A percentile compares a stretch with the other conserved stretches of the same genome.
phyloP scores from a whole-genome alignment of 2,329 filamentous ascomycete species.

The Teratosphaeriaceae sp. region DNA sequence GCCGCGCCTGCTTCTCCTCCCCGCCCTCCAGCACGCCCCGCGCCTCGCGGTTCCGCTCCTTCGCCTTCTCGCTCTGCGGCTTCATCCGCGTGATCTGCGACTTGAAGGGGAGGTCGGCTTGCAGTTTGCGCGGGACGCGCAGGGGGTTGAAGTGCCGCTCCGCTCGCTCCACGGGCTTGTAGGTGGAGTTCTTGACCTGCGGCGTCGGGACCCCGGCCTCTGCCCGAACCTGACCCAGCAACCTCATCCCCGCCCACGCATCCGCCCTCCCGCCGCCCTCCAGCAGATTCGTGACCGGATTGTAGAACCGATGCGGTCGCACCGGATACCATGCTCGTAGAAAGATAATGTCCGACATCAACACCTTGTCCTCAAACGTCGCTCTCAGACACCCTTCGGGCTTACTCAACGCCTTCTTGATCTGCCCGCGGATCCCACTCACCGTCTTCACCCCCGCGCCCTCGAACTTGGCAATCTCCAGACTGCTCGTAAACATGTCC shows the following conservation, averaged over 20 bases:
- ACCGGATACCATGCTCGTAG: conserved; percentile 94
- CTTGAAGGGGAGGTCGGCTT: conserved; percentile 82
- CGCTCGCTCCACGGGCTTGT: conserved; percentile 56
- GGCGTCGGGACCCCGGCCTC: conserved; percentile 71
- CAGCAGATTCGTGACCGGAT: conserved; percentile 87
- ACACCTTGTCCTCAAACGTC: conserved; percentile 97
- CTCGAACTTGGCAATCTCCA: conserved; percentile 98
- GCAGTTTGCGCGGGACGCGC: conserved; percentile 69
- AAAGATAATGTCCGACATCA: conserved; percentile 96
- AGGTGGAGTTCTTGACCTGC: conserved; percentile 74
- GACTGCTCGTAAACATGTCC: conserved; percentile 89
- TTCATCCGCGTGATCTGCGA: conserved; percentile 80
- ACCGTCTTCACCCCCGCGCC: conserved; percentile 94
- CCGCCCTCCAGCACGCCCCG: conserved; percentile 74
- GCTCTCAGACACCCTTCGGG: conserved; percentile 94
- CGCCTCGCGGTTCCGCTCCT: conserved; percentile 94
- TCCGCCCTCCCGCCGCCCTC: conserved; percentile 36
- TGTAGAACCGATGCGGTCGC: conserved; percentile 93
- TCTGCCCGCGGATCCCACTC: conserved; percentile 89
- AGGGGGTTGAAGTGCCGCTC: conserved; percentile 53
- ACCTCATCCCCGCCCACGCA: conserved; percentile 82
- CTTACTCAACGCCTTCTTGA: conserved; percentile 89
- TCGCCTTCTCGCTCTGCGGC: conserved; percentile 73
- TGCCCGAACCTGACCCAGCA: conserved; percentile 84
- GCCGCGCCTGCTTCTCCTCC: conserved; percentile 83